Conservation (phyloP, 2,329 filamentous ascomycete genomes). For the Aureobasidium sp. region DNA sequence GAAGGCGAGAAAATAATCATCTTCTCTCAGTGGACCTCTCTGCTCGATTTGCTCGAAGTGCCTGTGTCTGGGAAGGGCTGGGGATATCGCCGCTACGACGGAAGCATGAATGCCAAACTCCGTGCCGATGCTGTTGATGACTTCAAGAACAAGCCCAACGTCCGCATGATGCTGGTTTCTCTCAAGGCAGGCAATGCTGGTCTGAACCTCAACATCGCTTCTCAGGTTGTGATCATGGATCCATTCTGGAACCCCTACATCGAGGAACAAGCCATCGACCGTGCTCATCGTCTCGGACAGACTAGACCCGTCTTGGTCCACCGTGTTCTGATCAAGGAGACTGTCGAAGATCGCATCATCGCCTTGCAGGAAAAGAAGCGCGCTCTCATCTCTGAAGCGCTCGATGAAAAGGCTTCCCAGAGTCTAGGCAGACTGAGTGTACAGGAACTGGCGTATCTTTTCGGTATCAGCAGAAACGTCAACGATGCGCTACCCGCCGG, state of each 20-base stretch:
- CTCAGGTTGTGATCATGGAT: constrained; percentile 81
- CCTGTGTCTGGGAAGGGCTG: constrained; percentile 52
- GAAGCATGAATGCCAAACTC: constrained; percentile 58
- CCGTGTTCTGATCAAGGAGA: constrained; percentile 64
- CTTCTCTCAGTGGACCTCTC: constrained; percentile 72
- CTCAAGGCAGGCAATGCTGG: constrained; percentile 77
- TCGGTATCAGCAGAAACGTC: constrained; percentile 33
- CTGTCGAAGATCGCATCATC: constrained; percentile 82
- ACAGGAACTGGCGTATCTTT: constrained; percentile 62
- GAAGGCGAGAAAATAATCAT: constrained; percentile 67
- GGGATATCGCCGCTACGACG: constrained; percentile 64
- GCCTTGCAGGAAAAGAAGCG: constrained; percentile 71
- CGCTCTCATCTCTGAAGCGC: constrained; percentile 63
- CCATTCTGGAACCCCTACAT: constrained; percentile 94
- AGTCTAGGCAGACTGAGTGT: constrained; percentile 57
- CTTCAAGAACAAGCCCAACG: constrained; percentile 52
- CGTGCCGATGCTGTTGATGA: constrained; percentile 59
- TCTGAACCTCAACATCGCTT: constrained; percentile 74
- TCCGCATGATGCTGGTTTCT: constrained; percentile 63
- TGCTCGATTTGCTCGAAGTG: constrained; percentile 69
- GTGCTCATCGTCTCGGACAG: constrained; percentile 83
- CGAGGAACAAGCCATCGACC: constrained; percentile 85
- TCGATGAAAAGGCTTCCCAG: constrained; percentile 65
- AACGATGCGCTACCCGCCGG: neutral
- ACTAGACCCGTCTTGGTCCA: constrained; percentile 65